Conservation (phyloP, 1,284 basidiomycete species). For the Fomes fomentarius region DNA sequence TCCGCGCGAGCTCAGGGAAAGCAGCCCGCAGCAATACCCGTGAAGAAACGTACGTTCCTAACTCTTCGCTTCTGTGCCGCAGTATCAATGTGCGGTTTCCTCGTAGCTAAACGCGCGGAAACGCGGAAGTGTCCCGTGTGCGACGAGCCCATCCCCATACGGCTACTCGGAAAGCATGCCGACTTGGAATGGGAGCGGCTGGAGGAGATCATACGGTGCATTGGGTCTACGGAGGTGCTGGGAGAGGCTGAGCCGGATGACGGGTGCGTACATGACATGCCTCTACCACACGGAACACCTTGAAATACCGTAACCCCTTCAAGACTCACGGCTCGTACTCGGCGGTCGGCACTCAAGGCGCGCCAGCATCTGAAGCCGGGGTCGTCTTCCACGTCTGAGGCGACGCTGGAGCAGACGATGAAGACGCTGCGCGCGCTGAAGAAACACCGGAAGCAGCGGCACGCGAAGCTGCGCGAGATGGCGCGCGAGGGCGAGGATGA, state of each 20-base stretch:
- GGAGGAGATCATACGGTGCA: constrained; percentile 61
- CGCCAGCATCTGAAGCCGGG: constrained; percentile 50
- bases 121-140: constrained; percentile 75
- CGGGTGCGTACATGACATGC: constrained; percentile 41
- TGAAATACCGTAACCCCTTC: neutral
- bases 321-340: constrained; percentile 33
- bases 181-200: constrained; percentile 68
- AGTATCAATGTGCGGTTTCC: neutral
- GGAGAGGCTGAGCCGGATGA: constrained; percentile 47
- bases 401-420: constrained; percentile 45
- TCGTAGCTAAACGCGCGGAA: constrained; percentile 67
- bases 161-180: constrained; percentile 63
- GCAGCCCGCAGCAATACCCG: constrained; percentile 17
- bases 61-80: neutral
- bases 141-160: constrained; percentile 67
- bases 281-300: constrained; percentile 1
- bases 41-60: constrained; percentile 34
- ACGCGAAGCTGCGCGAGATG: constrained; percentile 64
- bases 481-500: constrained; percentile 64
- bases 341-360: constrained; percentile 68
- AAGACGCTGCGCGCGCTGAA: constrained; percentile 62
- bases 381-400: constrained; percentile 33
- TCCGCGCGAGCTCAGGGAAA: constrained; percentile 20
- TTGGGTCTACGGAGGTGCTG: constrained; percentile 55
- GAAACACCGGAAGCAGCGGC: constrained; percentile 65